Evolutionary conservation across 768 basidiomycete genomes (phyloP).

Genomic region (Boletus edulis): DNA sequence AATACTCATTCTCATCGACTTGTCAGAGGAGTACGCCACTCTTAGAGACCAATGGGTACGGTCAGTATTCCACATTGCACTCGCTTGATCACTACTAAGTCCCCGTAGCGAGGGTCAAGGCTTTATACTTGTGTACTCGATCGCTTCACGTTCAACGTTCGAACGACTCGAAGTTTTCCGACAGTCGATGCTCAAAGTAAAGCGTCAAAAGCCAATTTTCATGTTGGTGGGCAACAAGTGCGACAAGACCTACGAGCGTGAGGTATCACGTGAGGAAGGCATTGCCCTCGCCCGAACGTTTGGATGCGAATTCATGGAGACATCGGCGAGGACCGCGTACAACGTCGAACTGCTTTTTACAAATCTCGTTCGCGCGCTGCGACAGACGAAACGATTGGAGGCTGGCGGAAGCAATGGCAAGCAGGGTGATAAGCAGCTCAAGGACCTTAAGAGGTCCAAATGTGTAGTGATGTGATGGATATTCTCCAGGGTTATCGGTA

Average conservation of each 20-base stretch:
- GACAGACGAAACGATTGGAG: conserved; percentile 58
- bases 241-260: conserved; percentile 88
- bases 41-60: conserved; percentile 97
- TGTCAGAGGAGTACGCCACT: conserved; percentile 92
- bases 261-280: conserved; percentile 91
- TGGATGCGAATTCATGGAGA: conserved; percentile 94
- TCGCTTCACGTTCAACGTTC: conserved; percentile 90
- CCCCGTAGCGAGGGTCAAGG: conserved; percentile 87
- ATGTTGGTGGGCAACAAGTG: conserved; percentile 97
- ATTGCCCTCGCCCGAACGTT: conserved; percentile 75
- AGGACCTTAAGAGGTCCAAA: conserved; percentile 49
- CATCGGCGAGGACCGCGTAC: conserved; percentile 91
- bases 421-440: conserved; percentile 39
- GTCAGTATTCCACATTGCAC: conserved; percentile 45
- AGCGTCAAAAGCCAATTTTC: conserved; percentile 81
- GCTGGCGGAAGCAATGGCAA: conserved; percentile 45
- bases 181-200: conserved; percentile 86
- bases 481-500: conserved; percentile 57
- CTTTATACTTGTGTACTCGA: conserved; percentile 97
- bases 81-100: conserved; percentile 8
- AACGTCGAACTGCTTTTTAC: conserved; percentile 93
- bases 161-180: conserved; percentile 88
- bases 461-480: conserved; percentile 80
- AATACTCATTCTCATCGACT: conserved; percentile 17
- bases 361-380: conserved; percentile 79